Conservation (phyloP, 1,284 basidiomycete species). For the Hortiboletus rubellus region DNA sequence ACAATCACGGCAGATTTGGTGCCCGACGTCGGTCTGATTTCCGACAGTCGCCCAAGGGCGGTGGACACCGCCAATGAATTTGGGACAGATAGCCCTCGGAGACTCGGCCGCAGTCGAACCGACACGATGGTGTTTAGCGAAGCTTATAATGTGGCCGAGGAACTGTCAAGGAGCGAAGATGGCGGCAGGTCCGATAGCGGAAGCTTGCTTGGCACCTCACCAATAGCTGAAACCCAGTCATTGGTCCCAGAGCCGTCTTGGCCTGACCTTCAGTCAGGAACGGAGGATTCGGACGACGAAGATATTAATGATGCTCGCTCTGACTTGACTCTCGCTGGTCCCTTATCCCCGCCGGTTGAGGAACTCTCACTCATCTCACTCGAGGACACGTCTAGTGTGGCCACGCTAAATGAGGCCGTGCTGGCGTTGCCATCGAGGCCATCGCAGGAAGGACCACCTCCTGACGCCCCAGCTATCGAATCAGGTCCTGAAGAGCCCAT, state of each 20-base stretch:
- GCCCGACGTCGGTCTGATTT: background rate
- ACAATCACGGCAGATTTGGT: constrained; percentile 17
- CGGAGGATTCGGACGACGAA: constrained; percentile 29
- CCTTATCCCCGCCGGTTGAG: constrained; percentile 34
- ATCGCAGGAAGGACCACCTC: background rate
- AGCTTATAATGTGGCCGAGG: constrained; percentile 43
- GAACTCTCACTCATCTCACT: constrained; percentile 30
- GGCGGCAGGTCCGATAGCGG: background rate
- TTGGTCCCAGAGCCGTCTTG: constrained; percentile 12
- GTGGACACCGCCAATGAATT: constrained; percentile 18
- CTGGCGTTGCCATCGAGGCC: background rate
- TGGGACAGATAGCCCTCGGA: constrained; percentile 51
- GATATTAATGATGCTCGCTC: constrained; percentile 26
- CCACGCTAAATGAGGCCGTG: background rate
- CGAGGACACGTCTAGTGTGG: constrained; percentile 16
- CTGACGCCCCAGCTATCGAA: constrained; percentile 12
- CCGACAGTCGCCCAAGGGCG: constrained; percentile 26
- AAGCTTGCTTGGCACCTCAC: constrained; percentile 16
- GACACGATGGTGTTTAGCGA: constrained; percentile 79
- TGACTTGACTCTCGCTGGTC: constrained; percentile 17
- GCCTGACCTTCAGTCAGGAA: constrained; percentile 11
- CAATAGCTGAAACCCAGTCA: constrained; percentile 10
- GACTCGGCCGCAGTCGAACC: constrained; percentile 60
- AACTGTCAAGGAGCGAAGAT: constrained; percentile 39
- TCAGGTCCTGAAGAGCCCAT: constrained; percentile 10